Evolutionary conservation across 2,329 filamentous ascomycete genomes (phyloP).

Genomic region (Fusarium sp.): DNA sequence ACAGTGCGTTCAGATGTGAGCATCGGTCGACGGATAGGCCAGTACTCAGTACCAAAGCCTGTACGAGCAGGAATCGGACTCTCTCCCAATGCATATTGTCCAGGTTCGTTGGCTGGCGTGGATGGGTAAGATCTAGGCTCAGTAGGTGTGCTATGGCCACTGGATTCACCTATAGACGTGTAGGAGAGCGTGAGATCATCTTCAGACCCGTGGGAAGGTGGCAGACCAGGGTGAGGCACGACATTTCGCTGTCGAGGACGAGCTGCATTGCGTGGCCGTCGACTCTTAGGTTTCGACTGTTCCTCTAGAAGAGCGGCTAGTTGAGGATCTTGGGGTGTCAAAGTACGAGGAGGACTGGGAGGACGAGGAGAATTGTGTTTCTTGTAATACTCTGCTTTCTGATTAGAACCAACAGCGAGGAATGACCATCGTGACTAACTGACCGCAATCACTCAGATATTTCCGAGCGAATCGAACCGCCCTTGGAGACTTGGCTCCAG

Average conservation of each 20-base stretch:
- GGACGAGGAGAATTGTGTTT: constrained; percentile 23
- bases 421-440: neutral
- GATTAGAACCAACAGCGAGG: constrained; percentile 11
- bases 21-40: neutral
- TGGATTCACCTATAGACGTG: neutral
- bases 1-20: too few species aligned
- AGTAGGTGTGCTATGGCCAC: neutral
- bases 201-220: neutral
- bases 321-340: constrained; percentile 5
- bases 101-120: neutral
- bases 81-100: neutral
- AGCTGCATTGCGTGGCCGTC: constrained; percentile 4
- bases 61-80: neutral
- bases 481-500: constrained; percentile 54
- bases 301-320: constrained; percentile 12
- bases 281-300: constrained; percentile 7
- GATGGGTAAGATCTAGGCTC: neutral
- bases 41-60: neutral
- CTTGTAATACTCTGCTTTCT: constrained; percentile 32
- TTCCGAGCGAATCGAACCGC: constrained; percentile 53
- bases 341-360: neutral
- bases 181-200: neutral
- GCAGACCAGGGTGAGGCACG: neutral
- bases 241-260: neutral
- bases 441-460: constrained; percentile 48